These are phyloP conservation scores for Stagonosporopsis cucurbitacearum DNA, from an alignment of 2,329 filamentous ascomycete species.

Conservation along the genomic window DNA sequence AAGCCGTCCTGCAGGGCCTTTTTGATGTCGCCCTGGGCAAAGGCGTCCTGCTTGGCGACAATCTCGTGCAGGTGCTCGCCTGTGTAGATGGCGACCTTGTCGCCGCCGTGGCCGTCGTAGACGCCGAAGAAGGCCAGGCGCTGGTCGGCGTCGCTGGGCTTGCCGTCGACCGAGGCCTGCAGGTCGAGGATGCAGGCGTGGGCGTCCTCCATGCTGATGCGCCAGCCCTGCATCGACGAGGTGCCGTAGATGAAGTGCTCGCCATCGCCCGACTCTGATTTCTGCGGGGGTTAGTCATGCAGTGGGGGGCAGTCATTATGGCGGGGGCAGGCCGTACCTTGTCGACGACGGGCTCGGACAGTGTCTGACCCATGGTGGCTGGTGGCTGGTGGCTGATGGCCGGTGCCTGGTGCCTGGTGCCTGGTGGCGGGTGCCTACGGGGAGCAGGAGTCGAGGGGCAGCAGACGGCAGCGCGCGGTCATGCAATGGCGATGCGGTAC, in stretches of 20 bases:
- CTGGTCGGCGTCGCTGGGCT: conserved; percentile 69
- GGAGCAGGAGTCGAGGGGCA: conserved; percentile 30
- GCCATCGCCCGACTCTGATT: conserved; percentile 89
- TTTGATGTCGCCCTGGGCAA: conserved; percentile 88
- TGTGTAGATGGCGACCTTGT: conserved; percentile 92
- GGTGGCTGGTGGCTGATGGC: conserved; percentile 38
- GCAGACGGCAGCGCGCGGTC: conserved; percentile 31
- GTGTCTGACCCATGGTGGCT: conserved; percentile 88
- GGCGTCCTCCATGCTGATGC: conserved; percentile 99
- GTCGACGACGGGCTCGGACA: conserved; percentile 97
- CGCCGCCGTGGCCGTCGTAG: conserved; percentile 96
- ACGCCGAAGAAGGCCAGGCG: conserved; percentile 96
- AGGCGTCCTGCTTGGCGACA: conserved; percentile 91
- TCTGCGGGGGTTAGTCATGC: conserved; percentile 57
- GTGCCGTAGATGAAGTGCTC: conserved; percentile 91
- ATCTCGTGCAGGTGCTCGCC: conserved; percentile 95
- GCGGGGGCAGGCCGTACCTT: conserved; percentile 72
- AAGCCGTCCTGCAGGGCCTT: conserved; percentile 98
- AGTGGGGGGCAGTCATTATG: conserved; percentile 40
- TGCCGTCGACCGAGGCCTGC: conserved; percentile 64
- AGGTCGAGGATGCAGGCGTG: conserved; percentile 91
- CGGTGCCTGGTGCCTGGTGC: conserved; percentile 41
- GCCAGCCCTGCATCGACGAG: conserved; percentile 99
- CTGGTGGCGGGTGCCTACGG: conserved; percentile 36
- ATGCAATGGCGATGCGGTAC: conserved; percentile 44